Percentiles rank a stretch among this genome's conserved stretches.
Conservation (phyloP, 2,329 filamentous ascomycete genomes). For the Beauveria sp. region DNA sequence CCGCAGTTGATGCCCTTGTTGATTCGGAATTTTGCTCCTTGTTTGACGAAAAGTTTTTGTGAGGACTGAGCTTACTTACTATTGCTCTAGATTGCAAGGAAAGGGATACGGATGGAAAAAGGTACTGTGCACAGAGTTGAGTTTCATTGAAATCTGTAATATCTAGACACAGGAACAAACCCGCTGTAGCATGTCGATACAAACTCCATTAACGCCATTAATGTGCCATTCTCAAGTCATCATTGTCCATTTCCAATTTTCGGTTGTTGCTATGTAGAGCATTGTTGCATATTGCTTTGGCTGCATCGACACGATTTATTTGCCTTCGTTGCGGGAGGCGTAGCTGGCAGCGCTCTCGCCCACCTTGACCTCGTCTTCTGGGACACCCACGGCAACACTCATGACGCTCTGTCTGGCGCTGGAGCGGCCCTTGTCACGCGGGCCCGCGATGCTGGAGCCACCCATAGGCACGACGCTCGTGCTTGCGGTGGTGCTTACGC, state of each 20-base stretch:
- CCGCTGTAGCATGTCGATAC: not conserved
- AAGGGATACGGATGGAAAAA: not conserved
- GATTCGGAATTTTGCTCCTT: not conserved
- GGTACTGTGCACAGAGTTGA: not conserved
- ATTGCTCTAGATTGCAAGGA: not conserved
- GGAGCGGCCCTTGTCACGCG: conserved; percentile 38
- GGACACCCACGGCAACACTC: conserved; percentile 46
- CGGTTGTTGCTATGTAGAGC: not conserved
- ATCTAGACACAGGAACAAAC: conserved; percentile 1
- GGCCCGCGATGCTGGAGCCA: conserved; percentile 38
- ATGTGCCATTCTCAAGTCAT: not conserved
- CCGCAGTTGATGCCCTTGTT: not conserved
- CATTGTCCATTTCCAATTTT: not conserved
- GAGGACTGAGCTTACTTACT: not conserved
- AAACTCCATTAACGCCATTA: conserved; percentile 2
- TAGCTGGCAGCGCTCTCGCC: conserved; percentile 52
- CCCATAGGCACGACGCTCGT: conserved; percentile 30
- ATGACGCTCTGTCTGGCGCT: conserved; percentile 34
- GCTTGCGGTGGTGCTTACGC: conserved; percentile 46
- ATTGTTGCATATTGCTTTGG: not conserved
- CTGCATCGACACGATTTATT: not conserved
- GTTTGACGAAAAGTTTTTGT: not conserved
- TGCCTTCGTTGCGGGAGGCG: not conserved
- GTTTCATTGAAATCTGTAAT: not conserved
- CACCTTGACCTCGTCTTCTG: conserved; percentile 52